Evolutionary conservation across 1,284 basidiomycete species (phyloP), one percentile per base, ranked within the genome.

Genomic region (Erythrobasidium hasegawianum): DNA sequence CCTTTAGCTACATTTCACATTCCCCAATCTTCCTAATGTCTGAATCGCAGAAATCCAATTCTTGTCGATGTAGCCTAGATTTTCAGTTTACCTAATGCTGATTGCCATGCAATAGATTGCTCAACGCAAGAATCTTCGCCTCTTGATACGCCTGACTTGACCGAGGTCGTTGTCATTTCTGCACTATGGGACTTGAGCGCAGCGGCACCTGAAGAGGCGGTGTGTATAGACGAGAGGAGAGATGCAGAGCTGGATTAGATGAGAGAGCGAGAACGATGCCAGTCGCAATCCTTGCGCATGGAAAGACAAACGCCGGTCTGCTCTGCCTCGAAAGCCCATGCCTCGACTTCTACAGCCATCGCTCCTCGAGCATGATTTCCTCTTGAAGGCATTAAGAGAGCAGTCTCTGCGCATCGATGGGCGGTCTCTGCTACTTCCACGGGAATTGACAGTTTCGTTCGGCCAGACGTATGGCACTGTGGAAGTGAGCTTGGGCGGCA

Each of bases 401-500:
- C 59, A 70, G 24, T 86, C 86, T 0, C 80, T 91, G 27, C 84
- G 95, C 18, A 78, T 93, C 11, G 95, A 97, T 81, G 90, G 91
- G 1, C 83, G 95, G 26, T 76, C 81, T 57, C 82, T 84, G 16
- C 80, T 91, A 24, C 85, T 94, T 72, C 79, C 86, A 72, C 83
- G 94, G 8, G 77, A 81, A 1, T 83, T 88, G 11, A 77, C 79
- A 14, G 80, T 97, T 60, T 81, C 80, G 0, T 97, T 97, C 75
- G 89, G 88, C 13, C 82, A 87, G 16, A 88, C 93, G 70, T 81
- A 94, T 24, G 93, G 93, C 18, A 91, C 86, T 82, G 90, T 94
- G 14, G 89, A 94, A 76, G 94, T 92, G 69, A 79, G 83, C 0
- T 76, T 95, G 71, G 91, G 92, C 33, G 89, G 93, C 78, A 97